Evolutionary conservation across 768 basidiomycete genomes (phyloP), one percentile per base, ranked within the genome.

Genomic region (Sutorius australiensis): DNA sequence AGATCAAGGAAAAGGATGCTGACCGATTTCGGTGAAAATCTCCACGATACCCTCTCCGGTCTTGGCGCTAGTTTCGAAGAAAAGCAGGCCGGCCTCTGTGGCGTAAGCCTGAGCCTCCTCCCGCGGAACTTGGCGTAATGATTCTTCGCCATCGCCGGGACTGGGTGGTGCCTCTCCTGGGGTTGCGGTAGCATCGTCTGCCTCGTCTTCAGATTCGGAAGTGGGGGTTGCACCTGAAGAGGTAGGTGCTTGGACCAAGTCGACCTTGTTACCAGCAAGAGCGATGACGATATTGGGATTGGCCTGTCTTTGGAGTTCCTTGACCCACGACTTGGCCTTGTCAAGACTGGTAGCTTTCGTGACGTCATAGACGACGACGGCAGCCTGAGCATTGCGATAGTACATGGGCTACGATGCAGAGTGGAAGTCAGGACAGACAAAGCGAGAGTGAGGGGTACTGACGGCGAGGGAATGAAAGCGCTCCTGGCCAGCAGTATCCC

Each of bases 221-320:
- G 77, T 68, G 5, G 81, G 72, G 33, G 78, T 63, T 17, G 75
- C 64, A 12, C 77, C 73, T 6, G 80, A 63, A 5, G 83, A 76
- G 6, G 79, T 59, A 8, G 87, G 80, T 7, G 83, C 67, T 66
- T 88, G 86, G 27, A 92, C 88, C 58, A 95, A 81, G 75, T 98
- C 87, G 57, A 98, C 82, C 73, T 99, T 98, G 81, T 99, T 99
- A 30, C 97, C 97, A 11, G 92, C 93, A 47, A 99, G 84, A 6
- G 95, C 95, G 63, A 99, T 98, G 67, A 99, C 95, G 66, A 98
- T 98, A 70, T 98, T 98, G 33, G 95, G 95, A 69, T 98, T 97
- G 21, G 97, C 97, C 67, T 99, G 97, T 59, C 97, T 84, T 69
- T 99, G 97, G 21, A 99, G 80, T 73, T 99, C 97, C 76, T 97